phyloP scores from a whole-genome alignment of 1,284 basidiomycete genomes.

The Ustilago bromivora region DNA sequence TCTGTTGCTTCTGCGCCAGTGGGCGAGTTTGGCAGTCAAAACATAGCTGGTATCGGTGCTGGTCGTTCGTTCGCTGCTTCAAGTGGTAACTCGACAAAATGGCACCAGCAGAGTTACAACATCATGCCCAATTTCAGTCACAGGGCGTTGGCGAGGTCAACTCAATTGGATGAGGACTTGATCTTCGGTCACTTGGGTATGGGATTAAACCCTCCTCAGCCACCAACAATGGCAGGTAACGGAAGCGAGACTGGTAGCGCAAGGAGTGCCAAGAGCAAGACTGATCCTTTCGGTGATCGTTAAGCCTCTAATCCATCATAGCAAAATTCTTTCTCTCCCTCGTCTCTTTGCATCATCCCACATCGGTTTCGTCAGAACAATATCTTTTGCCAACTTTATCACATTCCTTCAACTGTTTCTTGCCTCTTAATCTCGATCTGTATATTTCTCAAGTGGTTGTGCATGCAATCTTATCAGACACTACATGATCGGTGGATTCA shows the following conservation, averaged over 20 bases:
- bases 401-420: conserved; percentile 10
- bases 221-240: conserved; percentile 33
- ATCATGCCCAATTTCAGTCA: conserved; percentile 51
- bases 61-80: conserved; percentile 40
- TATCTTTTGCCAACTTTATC: conserved; percentile 8
- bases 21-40: conserved; percentile 41
- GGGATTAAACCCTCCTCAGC: conserved; percentile 34
- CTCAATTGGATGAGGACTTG: conserved; percentile 49
- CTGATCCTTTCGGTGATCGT: conserved; percentile 49
- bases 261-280: conserved; percentile 41
- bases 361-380: conserved; percentile 15
- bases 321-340: background rate
- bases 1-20: conserved; percentile 36
- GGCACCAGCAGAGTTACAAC: conserved; percentile 54
- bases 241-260: conserved; percentile 41
- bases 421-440: background rate
- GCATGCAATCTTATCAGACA: background rate
- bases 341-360: background rate
- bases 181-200: conserved; percentile 53
- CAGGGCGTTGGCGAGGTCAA: conserved; percentile 43
- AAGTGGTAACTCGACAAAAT: conserved; percentile 53
- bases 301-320: background rate
- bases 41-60: conserved; percentile 53
- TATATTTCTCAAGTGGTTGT: background rate
- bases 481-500: conserved; percentile 2